Conservation (phyloP, 2,329 filamentous ascomycete genomes). For the Sphaerostilbella broomeana region DNA sequence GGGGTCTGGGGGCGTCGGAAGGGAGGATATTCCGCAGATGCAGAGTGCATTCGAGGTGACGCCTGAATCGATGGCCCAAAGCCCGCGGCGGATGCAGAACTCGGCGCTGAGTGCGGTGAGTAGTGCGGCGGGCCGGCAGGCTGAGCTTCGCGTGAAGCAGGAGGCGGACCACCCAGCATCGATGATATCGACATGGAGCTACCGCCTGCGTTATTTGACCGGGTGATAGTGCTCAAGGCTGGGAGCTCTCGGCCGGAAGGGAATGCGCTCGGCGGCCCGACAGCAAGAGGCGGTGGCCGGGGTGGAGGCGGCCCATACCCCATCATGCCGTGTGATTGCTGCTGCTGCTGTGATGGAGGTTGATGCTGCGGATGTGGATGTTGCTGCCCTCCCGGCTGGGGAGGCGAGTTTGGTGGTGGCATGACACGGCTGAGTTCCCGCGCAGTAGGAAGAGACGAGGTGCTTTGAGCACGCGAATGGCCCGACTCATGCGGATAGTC, state of each 20-base stretch:
- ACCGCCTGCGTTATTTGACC: slow-evolving; percentile 38
- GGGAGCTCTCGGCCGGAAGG: slow-evolving; percentile 46
- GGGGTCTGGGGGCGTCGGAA: slow-evolving; percentile 66
- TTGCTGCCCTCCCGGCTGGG: slow-evolving; percentile 29
- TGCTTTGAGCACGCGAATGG: slow-evolving; percentile 36
- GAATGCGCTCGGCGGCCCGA: slow-evolving; percentile 40
- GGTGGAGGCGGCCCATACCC: slow-evolving; percentile 41
- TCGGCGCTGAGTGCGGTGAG: slow-evolving; percentile 34
- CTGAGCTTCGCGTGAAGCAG: slow-evolving; percentile 36
- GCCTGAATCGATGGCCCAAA: slow-evolving; percentile 46
- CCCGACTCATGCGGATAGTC: slow-evolving; percentile 26
- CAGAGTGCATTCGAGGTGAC: slow-evolving; percentile 49
- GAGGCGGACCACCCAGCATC: slow-evolving; percentile 49
- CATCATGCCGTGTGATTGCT: slow-evolving; percentile 28
- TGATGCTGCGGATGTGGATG: slow-evolving; percentile 23
- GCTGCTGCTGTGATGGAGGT: slow-evolving; percentile 25
- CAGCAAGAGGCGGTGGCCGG: slow-evolving; percentile 35
- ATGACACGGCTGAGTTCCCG: slow-evolving; percentile 35
- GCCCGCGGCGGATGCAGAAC: slow-evolving; percentile 35
- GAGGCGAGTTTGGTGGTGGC: slow-evolving; percentile 40
- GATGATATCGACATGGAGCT: slow-evolving; percentile 58
- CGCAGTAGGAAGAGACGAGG: slow-evolving; percentile 38
- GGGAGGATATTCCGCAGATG: slow-evolving; percentile 52
- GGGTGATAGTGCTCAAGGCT: slow-evolving; percentile 42
- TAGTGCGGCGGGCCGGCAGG: slow-evolving; percentile 34